Conservation (phyloP, 345 rosid species). For the Camelina laxa region DNA sequence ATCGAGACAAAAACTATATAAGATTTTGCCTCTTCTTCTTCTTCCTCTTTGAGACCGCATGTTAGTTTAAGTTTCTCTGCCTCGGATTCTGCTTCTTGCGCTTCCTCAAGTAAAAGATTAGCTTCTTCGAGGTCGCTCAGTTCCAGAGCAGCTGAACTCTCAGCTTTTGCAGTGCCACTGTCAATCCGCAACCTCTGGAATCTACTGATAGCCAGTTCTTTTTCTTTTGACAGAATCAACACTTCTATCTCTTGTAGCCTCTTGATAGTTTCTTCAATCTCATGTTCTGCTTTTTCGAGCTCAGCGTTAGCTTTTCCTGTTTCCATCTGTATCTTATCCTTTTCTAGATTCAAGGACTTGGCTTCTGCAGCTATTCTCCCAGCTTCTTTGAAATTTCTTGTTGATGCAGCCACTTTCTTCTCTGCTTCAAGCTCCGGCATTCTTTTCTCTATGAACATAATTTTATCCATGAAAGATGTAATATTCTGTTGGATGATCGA, state of each 20-base stretch:
- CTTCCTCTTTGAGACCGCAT: slow-evolving; percentile 50
- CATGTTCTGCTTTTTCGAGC: slow-evolving; percentile 62
- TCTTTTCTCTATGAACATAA: slow-evolving; percentile 73
- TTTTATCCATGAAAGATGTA: slow-evolving; percentile 72
- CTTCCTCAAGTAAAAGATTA: slow-evolving; percentile 69
- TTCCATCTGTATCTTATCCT: slow-evolving; percentile 60
- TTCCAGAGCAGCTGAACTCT: slow-evolving; percentile 80
- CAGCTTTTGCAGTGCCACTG: slow-evolving; percentile 71
- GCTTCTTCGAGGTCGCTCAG: slow-evolving; percentile 79
- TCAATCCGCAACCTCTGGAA: slow-evolving; percentile 67
- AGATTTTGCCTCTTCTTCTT: slow-evolving; percentile 53
- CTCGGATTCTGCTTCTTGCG: slow-evolving; percentile 75
- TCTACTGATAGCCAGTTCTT: slow-evolving; percentile 74
- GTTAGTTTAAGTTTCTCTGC: slow-evolving; percentile 63
- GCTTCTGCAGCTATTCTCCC: slow-evolving; percentile 89
- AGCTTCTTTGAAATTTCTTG: slow-evolving; percentile 94
- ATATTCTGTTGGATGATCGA: slow-evolving; percentile 80
- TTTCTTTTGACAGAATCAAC: slow-evolving; percentile 66
- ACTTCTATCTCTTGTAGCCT: slow-evolving; percentile 66
- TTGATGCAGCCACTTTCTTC: slow-evolving; percentile 85
- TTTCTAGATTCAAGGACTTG: slow-evolving; percentile 74
- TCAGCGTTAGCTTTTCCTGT: slow-evolving; percentile 57
- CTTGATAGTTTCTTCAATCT: slow-evolving; percentile 61
- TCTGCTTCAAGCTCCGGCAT: slow-evolving; percentile 86
- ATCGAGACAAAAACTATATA: slow-evolving; percentile 69